Evolutionary conservation across 2,329 filamentous ascomycete genomes (phyloP), one percentile per base, ranked within the genome.

Genomic region (Alternaria consortialis): DNA sequence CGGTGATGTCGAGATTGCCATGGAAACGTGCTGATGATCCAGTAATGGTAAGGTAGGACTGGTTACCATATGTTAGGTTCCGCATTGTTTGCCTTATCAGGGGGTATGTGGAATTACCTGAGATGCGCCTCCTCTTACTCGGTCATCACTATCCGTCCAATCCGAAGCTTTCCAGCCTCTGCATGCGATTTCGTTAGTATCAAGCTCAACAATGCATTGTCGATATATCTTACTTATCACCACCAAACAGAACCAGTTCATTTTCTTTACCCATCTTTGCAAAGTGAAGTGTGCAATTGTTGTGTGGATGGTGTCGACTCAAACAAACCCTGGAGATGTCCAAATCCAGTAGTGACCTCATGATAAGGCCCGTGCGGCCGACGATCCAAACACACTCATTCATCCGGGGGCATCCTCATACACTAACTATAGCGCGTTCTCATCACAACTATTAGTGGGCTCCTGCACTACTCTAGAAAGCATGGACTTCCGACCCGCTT

Each of bases 81-180:
- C 13, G 32, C 0, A 6, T 8, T 36, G 7, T 11, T 47, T 55
- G 0, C 1, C 23, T 25, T 9, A 11, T 17, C 4, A 5, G 15
- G 20, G 40, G 36, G 17, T 5, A 31, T 42, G 40, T 42, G 40
- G 32, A 34, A 63, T 40, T 77, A 84, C 83, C 73, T 84, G 79
- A 40, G 90, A 92, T 61, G 84, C 84, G 52, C 92, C 92, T 60
- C 91, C 91, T 44, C 91, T 88, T n/a, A 94, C 90, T 31, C 88
- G 84, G 77, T 94, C 92, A 76, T 94, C 91, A 54, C 87, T 89
- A 13, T 87, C 82, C 7, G 85, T 88, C 90, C 91, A 94, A 64
- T 87, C 84, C 52, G 80, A 75, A 1, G 82, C 73, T 23, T 82
- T 77, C 89, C 90, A 92, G 23, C 82, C 81, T 60, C 87, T 90